Evolutionary conservation across 371 early-diverging fungal genomes (phyloP), one percentile per base, ranked within the genome.

Genomic region (Syncephalis fuscata): DNA sequence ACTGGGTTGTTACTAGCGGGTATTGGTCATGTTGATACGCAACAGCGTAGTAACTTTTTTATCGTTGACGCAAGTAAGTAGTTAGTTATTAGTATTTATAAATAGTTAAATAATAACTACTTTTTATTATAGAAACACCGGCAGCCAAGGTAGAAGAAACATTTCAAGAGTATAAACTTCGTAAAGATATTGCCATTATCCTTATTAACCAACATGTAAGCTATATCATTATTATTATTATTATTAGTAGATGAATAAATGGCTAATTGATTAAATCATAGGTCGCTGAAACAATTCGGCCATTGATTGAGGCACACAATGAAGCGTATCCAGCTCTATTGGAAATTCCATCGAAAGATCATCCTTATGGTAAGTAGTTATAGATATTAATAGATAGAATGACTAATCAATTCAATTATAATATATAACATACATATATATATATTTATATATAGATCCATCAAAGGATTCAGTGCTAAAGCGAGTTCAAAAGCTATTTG

Each of bases 331-430:
- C 98, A 9, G 87, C 95, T 9, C 73, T 98, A 14, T 76, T 98
- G 48, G 98, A 98, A 63, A 93, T 98, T 55, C 98, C 98, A 50
- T 93, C 93, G 46, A 98, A 98, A 71, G 97, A 98, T 61, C 90
- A 93, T 61, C 98, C 97, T 27, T 98, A 96, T 63, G 77, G 74
- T 71, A 68, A 55, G 44, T 46, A 24, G 32, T 22, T 23, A 72
- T 68, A 56, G 64, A 67, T 17, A 44, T 56, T 63, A 57, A 67
- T 66, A 2, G 9, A 39, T n/a, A 48, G 7, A 17, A 22, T 43
- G 5, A 20, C 22, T 15, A 7, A 16, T 22, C n/a, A 46, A 39
- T 48, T 17, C 24, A 48, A 21, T 23, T 46, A 2, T 32, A 4
- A 32, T 32, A 7, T 11, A 32, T 32, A 10, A 27, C 51, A 21